A percentile compares a stretch with the other conserved stretches of the same genome.
These are phyloP conservation scores for Fusarium sp. DNA, from an alignment of 2,329 filamentous ascomycete genomes.

Conservation along the genomic window DNA sequence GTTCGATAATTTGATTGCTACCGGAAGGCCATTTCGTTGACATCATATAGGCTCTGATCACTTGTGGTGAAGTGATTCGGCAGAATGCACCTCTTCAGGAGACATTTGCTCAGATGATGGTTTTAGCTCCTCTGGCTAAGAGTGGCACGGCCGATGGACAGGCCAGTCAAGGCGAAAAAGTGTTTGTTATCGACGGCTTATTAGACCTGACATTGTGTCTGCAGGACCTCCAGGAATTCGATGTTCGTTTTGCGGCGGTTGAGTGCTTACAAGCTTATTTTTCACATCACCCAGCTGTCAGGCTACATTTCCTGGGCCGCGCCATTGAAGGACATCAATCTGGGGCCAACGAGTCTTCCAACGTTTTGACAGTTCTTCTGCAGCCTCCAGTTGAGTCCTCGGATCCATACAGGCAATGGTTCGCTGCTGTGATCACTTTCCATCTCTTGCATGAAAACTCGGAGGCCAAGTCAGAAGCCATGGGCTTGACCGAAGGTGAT, in stretches of 20 bases:
- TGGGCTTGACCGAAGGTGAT: slow-evolving; percentile 88
- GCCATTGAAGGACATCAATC: slow-evolving; percentile 87
- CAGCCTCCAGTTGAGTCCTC: slow-evolving; percentile 67
- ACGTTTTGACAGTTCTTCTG: slow-evolving; percentile 85
- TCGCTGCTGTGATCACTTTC: slow-evolving; percentile 85
- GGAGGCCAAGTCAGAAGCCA: slow-evolving; percentile 79
- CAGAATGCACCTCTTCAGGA: slow-evolving; percentile 84
- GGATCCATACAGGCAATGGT: slow-evolving; percentile 90
- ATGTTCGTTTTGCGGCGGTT: slow-evolving; percentile 84
- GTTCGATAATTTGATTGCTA: slow-evolving; percentile 49
- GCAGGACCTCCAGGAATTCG: slow-evolving; percentile 72
- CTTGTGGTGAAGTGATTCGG: slow-evolving; percentile 88
- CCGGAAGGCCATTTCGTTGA: slow-evolving; percentile 13
- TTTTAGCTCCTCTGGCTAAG: slow-evolving; percentile 65
- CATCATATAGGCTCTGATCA: slow-evolving; percentile 71
- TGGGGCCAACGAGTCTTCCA: slow-evolving; percentile 82
- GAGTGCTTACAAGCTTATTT: slow-evolving; percentile 95
- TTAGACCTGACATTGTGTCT: slow-evolving; percentile 81
- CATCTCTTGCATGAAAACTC: slow-evolving; percentile 84
- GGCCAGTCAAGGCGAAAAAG: slow-evolving; percentile 63
- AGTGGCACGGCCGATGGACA: slow-evolving; percentile 49
- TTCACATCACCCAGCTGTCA: slow-evolving; percentile 79
- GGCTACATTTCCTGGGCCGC: slow-evolving; percentile 83
- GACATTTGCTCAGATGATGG: slow-evolving; percentile 85
- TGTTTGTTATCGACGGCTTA: slow-evolving; percentile 94